A percentile compares a stretch with the other conserved stretches of the same genome.
These are phyloP conservation scores for Pythium sp. DNA, from an alignment of 352 stramenopile species.

Conservation along the genomic window DNA sequence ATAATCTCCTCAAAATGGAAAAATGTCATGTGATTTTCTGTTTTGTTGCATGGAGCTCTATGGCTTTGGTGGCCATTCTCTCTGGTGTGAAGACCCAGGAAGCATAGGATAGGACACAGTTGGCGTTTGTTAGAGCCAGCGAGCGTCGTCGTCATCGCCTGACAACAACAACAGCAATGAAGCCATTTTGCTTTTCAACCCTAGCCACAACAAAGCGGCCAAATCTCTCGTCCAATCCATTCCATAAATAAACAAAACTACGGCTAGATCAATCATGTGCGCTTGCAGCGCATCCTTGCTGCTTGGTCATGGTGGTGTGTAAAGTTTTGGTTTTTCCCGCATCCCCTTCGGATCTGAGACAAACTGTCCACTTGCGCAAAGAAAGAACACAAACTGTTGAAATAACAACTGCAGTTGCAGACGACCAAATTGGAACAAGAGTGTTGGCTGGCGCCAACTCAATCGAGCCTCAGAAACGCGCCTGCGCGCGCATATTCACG, in stretches of 20 bases:
- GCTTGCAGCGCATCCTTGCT: too few relatives aligned
- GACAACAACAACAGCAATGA: not conserved
- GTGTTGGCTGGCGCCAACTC: constrained; percentile 3
- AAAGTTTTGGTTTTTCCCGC: not conserved
- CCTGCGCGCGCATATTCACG: not conserved
- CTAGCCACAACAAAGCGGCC: too few relatives aligned
- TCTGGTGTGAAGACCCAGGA: not conserved
- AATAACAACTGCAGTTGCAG: constrained; percentile 7
- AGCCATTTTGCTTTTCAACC: not conserved
- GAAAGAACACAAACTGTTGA: not conserved
- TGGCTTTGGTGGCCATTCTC: too few relatives aligned
- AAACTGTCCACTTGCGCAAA: not conserved
- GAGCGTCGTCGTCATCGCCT: not conserved
- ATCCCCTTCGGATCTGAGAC: not conserved
- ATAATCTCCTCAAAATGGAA: too few relatives aligned
- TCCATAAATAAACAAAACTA: too few relatives aligned
- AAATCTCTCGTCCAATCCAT: too few relatives aligned
- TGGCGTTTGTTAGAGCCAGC: too few relatives aligned
- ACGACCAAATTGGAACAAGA: not conserved
- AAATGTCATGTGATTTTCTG: too few relatives aligned
- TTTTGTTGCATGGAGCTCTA: too few relatives aligned
- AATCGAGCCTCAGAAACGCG: constrained; percentile 18
- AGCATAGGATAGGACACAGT: not conserved
- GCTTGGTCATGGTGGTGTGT: not conserved
- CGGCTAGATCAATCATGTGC: too few relatives aligned